Percentiles rank a stretch among this genome's conserved stretches.
These are phyloP conservation scores for Hemisphaericaspora lyxosophila DNA, from an alignment of 1,139 yeast genomes.

Conservation along the genomic window DNA sequence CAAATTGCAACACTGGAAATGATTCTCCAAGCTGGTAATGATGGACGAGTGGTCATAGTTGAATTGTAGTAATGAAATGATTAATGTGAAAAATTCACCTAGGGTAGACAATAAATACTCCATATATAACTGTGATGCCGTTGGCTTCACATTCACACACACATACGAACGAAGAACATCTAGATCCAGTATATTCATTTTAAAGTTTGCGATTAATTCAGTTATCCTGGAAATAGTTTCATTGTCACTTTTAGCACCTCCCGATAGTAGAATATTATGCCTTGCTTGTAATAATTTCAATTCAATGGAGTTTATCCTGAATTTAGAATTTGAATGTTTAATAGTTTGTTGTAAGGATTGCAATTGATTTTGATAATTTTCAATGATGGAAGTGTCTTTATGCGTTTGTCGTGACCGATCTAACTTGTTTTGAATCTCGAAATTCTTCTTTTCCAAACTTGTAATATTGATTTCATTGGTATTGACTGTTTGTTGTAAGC, in stretches of 20 bases:
- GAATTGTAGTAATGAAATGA: too few species aligned
- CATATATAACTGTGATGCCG: background rate
- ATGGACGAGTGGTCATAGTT: too few species aligned
- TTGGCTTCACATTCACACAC: background rate
- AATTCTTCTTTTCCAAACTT: conserved; percentile 16
- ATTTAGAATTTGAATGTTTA: conserved; percentile 7
- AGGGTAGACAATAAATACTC: background rate
- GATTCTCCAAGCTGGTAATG: too few species aligned
- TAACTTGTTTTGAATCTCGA: background rate
- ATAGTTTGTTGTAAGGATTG: conserved; percentile 8
- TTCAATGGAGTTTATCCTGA: conserved; percentile 7
- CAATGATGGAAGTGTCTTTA: background rate
- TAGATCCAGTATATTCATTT: conserved; percentile 8
- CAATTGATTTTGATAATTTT: conserved; percentile 5
- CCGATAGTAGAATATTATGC: conserved; percentile 4
- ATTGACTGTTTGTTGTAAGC: conserved; percentile 27
- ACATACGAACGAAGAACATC: background rate
- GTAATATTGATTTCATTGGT: conserved; percentile 27
- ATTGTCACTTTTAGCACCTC: background rate
- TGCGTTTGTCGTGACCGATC: background rate
- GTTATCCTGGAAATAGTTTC: background rate
- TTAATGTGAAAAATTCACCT: background rate
- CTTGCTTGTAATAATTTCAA: conserved; percentile 6
- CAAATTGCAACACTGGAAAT: too few species aligned
- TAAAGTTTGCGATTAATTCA: too few species aligned